phyloP scores from a whole-genome alignment of 2,329 filamentous ascomycete species.

The Biscogniauxia mediterranea region DNA sequence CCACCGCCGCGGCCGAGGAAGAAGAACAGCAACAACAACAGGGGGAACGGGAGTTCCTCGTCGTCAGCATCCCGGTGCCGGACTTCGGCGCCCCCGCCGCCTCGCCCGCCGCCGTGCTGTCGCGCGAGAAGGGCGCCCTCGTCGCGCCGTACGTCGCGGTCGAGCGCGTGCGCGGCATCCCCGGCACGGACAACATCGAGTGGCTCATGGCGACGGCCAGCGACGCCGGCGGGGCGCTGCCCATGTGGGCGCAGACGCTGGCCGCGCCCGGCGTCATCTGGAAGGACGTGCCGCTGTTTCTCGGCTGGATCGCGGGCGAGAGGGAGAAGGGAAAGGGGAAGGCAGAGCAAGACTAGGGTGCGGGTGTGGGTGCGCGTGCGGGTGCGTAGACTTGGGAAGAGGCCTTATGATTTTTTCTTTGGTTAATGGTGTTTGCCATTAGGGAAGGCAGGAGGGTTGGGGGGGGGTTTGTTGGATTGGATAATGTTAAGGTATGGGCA shows the following conservation, averaged over 20 bases:
- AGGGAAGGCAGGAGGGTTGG: no score
- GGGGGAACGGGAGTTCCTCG: conserved; percentile 46
- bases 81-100: conserved; percentile 39
- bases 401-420: no score
- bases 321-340: conserved; percentile 29
- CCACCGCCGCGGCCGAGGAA: no score
- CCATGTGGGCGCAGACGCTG: conserved; percentile 63
- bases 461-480: no score
- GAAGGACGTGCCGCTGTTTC: conserved; percentile 70
- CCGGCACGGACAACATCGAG: conserved; percentile 47
- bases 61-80: conserved; percentile 55
- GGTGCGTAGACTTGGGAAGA: no score
- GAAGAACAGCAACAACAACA: conserved; percentile 23
- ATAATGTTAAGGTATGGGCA: no score
- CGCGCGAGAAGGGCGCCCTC: conserved; percentile 47
- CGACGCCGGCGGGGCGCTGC: conserved; percentile 66
- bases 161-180: conserved; percentile 55
- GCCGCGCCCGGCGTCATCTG: conserved; percentile 61
- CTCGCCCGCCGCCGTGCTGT: conserved; percentile 29
- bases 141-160: conserved; percentile 63
- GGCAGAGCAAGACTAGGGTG: conserved; percentile 20
- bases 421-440: no score
- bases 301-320: conserved; percentile 57
- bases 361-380: conserved; percentile 35
- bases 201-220: conserved; percentile 80